Conservation (phyloP, 2,329 filamentous ascomycete species). For the Clathrospora elynae region DNA sequence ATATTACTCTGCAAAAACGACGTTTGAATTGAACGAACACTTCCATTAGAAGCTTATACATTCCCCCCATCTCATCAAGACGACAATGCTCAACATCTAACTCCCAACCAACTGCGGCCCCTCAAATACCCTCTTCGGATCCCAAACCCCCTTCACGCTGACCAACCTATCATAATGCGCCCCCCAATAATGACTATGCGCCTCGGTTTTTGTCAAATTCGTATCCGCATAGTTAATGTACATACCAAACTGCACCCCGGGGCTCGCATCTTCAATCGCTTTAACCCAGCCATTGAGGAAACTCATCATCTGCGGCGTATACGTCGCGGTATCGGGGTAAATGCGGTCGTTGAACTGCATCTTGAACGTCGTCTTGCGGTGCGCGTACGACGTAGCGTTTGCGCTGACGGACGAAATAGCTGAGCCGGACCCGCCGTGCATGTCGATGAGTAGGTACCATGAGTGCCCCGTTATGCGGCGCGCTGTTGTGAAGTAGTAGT, state of each 20-base stretch:
- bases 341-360: constrained; percentile 35
- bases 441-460: constrained; percentile 38
- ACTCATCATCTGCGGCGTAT: constrained; percentile 41
- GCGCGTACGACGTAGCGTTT: constrained; percentile 30
- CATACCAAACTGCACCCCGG: constrained; percentile 47
- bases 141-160: constrained; percentile 41
- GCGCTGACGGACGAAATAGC: constrained; percentile 14
- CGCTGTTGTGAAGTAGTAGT: constrained; percentile 33
- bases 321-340: constrained; percentile 21
- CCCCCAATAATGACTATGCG: constrained; percentile 54
- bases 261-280: constrained; percentile 31
- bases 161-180: constrained; percentile 39
- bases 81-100: constrained; percentile 4
- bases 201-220: constrained; percentile 49
- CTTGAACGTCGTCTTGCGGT: constrained; percentile 36
- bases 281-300: constrained; percentile 50
- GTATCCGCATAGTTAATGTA: constrained; percentile 60
- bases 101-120: constrained; percentile 35
- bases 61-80: background rate
- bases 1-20: too few relatives aligned
- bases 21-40: too few relatives aligned
- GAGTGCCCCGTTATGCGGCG: constrained; percentile 14
- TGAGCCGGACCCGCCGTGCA: constrained; percentile 29
- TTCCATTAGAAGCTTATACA: constrained; percentile 4
- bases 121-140: constrained; percentile 40